Percentiles rank a stretch among this genome's conserved stretches.
Evolutionary conservation across 176 grass and related monocot genomes (phyloP).

Genomic region (Bothriochloa decipiens): DNA sequence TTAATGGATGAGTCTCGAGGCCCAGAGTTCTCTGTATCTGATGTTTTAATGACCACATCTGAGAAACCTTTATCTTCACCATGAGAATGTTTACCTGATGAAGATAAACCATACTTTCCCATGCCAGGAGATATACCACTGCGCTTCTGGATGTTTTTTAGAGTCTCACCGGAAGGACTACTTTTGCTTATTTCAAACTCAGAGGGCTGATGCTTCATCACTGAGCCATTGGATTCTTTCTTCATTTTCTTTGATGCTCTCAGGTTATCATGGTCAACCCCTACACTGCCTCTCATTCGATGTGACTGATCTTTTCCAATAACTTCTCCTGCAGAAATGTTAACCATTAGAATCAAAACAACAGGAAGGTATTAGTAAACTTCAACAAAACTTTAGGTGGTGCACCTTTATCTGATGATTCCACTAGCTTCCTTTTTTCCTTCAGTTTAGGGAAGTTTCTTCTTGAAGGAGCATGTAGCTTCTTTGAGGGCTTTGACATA

Average conservation of each 20-base stretch:
- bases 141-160: conserved; percentile 31
- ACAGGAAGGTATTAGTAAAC: conserved; percentile 26
- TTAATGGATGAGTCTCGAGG: conserved; percentile 39
- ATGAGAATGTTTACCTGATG: conserved; percentile 38
- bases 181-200: conserved; percentile 47
- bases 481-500: conserved; percentile 49
- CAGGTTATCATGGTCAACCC: conserved; percentile 41
- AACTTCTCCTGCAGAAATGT: conserved; percentile 47
- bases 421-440: conserved; percentile 41
- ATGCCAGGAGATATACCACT: conserved; percentile 38
- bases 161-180: conserved; percentile 43
- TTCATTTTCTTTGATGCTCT: conserved; percentile 65
- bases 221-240: conserved; percentile 38
- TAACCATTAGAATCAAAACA: conserved; percentile 35
- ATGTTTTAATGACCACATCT: conserved; percentile 35
- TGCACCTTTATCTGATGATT: conserved; percentile 56
- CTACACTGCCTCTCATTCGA: conserved; percentile 45
- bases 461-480: conserved; percentile 39
- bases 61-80: conserved; percentile 43
- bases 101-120: conserved; percentile 45
- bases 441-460: conserved; percentile 53
- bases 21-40: conserved; percentile 44
- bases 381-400: conserved; percentile 7
- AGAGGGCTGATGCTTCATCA: conserved; percentile 28
- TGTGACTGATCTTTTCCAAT: conserved; percentile 39